Conservation (phyloP, 2,329 filamentous ascomycete species). For the Diplodia intermedia region DNA sequence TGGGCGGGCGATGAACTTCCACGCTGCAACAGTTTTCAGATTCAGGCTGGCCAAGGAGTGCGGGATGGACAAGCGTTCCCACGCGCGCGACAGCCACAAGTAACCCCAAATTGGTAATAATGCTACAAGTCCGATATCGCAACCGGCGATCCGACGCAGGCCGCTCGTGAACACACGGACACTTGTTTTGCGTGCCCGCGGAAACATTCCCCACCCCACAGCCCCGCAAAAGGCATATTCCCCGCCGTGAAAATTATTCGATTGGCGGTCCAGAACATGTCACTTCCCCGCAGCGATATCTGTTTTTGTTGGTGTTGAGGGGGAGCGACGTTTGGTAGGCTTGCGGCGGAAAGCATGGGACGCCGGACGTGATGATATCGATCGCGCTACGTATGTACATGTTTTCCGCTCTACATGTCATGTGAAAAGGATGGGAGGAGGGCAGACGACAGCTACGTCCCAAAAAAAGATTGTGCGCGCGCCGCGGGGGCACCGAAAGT, state of each 20-base stretch:
- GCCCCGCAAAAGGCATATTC: background rate
- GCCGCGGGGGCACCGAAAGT: background rate
- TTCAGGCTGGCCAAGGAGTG: background rate
- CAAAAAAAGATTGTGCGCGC: background rate
- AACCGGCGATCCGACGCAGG: background rate
- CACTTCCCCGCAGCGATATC: background rate
- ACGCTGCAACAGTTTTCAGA: background rate
- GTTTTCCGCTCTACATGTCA: background rate
- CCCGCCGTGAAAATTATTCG: background rate
- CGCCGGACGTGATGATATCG: background rate
- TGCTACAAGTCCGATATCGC: background rate
- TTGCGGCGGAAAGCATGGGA: background rate
- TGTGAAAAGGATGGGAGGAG: background rate
- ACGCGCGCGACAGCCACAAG: background rate
- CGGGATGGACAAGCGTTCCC: background rate
- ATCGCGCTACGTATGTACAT: background rate
- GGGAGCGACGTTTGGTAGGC: background rate
- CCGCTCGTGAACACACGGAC: conserved; percentile 3
- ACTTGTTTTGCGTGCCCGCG: background rate
- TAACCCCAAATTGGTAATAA: background rate
- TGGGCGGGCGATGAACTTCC: background rate
- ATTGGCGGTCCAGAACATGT: background rate
- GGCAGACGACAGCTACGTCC: background rate
- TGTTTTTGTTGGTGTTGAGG: conserved; percentile 1
- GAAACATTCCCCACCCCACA: conserved; percentile 2